Base-by-base conservation (phyloP, 805 yeast species). In the Zygosaccharomyces lentus region DNA sequence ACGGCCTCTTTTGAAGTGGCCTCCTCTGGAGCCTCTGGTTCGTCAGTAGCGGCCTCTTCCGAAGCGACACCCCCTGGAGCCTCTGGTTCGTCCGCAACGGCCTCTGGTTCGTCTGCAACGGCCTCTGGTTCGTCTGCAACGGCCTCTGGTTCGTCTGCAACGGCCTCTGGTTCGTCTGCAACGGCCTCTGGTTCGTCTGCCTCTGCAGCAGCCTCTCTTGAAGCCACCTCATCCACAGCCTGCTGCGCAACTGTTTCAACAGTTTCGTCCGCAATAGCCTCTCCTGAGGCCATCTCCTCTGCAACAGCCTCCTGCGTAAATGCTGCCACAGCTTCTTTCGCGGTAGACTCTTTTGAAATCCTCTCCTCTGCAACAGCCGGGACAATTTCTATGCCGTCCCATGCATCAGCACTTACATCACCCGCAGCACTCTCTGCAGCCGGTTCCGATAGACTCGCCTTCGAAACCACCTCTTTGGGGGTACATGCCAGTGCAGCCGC, bases 121-220 rank as follows among this genome's bases (percentile, higher is more conserved):
- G 26, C 51, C 8, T 17, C 36, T 6, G 38, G 12, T 37, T 24
- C 26, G 26, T 24, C 9, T 7, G 26, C 26, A 24, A 7, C 26
- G 6, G 26, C 26, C 9, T 9, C 26, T 24, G 26, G 26, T 24
- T 45, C 46, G 4, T 37, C 45, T 19, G 43, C 43, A n/a, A 15
- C 40, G 10, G 17, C 25, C 21, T 35, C 47, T 15, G 30, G 30
- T 4, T 9, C 34, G 9, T n/a, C n/a, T n/a, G n/a, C n/a, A n/a
- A n/a, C n/a, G n/a, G 30, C 21, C 6, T 2, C 15, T 41, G 34
- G 19, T 10, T 4, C 41, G 31, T 26, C 37, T 21, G 34, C 13
- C 37, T 34, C n/a, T 29, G 15, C 13, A 29, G 32, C 32, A 29
- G 29, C n/a, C 43, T 29, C 27, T 21, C 49, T 21, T 3, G 12